Evolutionary conservation across 2,329 filamentous ascomycete species (phyloP).

Genomic region (Botrytis porri): DNA sequence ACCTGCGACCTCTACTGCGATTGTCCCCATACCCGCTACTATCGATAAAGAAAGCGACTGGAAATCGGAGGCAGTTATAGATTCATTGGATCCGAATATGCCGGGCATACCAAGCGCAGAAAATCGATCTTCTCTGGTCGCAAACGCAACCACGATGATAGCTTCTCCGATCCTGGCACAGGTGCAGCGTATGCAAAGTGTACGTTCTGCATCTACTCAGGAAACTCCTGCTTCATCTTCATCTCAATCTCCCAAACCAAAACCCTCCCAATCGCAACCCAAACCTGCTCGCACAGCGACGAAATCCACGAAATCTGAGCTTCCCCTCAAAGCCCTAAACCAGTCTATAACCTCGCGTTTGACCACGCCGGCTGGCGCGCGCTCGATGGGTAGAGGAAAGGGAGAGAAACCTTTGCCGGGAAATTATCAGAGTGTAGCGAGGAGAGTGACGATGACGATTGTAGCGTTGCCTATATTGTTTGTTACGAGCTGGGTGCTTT

Average conservation of each 20-base stretch:
- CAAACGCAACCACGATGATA: neutral
- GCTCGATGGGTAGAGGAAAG: slow-evolving; percentile 13
- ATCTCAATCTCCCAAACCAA: neutral
- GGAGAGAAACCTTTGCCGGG: slow-evolving; percentile 25
- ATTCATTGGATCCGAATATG: neutral
- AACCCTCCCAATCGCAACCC: neutral
- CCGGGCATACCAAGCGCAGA: neutral
- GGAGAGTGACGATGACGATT: slow-evolving; percentile 36
- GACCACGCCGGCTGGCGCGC: slow-evolving; percentile 32
- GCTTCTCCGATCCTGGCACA: neutral
- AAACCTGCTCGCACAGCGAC: neutral
- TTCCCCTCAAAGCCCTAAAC: slow-evolving; percentile 34
- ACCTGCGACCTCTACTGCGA: neutral
- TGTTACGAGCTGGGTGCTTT: slow-evolving; percentile 38
- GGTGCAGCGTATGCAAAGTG: neutral
- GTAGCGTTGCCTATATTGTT: slow-evolving; percentile 37
- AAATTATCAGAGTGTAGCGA: slow-evolving; percentile 34
- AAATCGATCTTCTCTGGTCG: neutral
- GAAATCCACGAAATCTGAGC: slow-evolving; percentile 14
- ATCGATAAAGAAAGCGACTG: neutral
- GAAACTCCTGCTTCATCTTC: neutral
- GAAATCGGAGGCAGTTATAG: neutral
- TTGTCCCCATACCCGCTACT: neutral
- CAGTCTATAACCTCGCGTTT: slow-evolving; percentile 35
- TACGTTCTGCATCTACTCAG: neutral